These are phyloP conservation scores for Cladophialophora carrionii DNA, from an alignment of 2,329 filamentous ascomycete genomes.

Conservation along the genomic window DNA sequence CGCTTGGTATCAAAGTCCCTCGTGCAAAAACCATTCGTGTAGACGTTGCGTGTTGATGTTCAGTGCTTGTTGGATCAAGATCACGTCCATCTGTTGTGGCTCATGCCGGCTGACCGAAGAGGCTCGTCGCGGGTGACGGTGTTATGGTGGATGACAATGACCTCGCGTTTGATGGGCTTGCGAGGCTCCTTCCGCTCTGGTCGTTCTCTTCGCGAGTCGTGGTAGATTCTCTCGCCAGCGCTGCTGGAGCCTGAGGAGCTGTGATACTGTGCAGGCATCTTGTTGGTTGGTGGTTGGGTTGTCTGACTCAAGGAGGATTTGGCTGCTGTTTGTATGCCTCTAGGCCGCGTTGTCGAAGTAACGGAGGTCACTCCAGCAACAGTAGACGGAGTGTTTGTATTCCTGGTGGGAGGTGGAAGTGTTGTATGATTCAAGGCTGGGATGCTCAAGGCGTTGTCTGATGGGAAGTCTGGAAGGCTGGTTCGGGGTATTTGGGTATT, in stretches of 20 bases:
- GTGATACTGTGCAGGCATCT: slow-evolving; percentile 34
- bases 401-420: background rate
- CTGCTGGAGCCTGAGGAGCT: slow-evolving; percentile 33
- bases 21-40: slow-evolving; percentile 22
- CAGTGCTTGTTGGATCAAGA: background rate
- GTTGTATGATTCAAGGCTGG: background rate
- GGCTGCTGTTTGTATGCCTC: background rate
- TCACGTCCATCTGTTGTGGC: slow-evolving; percentile 33
- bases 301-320: background rate
- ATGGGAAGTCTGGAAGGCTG: slow-evolving; percentile 13
- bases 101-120: slow-evolving; percentile 30
- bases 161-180: slow-evolving; percentile 28
- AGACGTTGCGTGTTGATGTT: slow-evolving; percentile 12
- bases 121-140: slow-evolving; percentile 31
- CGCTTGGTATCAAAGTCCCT: slow-evolving; percentile 26
- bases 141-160: slow-evolving; percentile 33
- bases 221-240: slow-evolving; percentile 30
- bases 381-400: slow-evolving; percentile 6
- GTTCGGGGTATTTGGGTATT: slow-evolving; percentile 14
- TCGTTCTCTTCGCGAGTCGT: slow-evolving; percentile 29
- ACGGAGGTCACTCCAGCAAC: slow-evolving; percentile 4
- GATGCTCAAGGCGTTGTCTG: slow-evolving; percentile 3
- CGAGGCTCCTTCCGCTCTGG: slow-evolving; percentile 33
- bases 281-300: slow-evolving; percentile 9
- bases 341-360: background rate